phyloP scores from a whole-genome alignment of 768 basidiomycete species.

The Boletales sp. region DNA sequence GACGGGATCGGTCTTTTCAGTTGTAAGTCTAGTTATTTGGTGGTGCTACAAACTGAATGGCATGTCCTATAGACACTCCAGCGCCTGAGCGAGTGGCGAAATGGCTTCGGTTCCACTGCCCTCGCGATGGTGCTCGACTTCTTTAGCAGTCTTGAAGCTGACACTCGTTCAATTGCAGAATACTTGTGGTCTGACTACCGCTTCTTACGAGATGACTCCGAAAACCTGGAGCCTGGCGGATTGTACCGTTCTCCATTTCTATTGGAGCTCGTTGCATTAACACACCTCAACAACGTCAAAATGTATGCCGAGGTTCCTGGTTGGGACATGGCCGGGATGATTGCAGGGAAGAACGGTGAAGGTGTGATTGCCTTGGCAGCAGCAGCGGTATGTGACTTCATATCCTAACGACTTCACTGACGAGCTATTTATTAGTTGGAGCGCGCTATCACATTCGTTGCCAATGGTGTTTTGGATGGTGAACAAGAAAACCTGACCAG shows the following conservation, averaged over 20 bases:
- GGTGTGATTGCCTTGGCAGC: background rate
- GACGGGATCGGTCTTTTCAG: background rate
- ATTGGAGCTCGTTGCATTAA: background rate
- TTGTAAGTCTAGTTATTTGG: slow-evolving; percentile 2
- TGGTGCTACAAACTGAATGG: background rate
- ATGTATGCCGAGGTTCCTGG: background rate
- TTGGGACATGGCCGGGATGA: too few relatives aligned
- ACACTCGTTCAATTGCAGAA: background rate
- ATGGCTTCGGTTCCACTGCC: slow-evolving; percentile 6
- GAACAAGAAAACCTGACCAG: background rate
- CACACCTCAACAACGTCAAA: slow-evolving; percentile 1
- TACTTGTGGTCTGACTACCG: background rate
- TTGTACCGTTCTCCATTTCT: slow-evolving; percentile 2
- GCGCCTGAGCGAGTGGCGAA: slow-evolving; percentile 5
- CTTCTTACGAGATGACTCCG: slow-evolving; percentile 5
- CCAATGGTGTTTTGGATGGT: background rate
- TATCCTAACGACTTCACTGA: background rate
- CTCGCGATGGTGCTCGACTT: slow-evolving; percentile 4
- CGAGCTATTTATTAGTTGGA: slow-evolving; percentile 1
- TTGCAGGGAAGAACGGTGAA: background rate
- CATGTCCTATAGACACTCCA: background rate
- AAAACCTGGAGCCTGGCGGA: background rate
- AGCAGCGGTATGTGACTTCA: slow-evolving; percentile 1
- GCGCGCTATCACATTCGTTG: background rate
- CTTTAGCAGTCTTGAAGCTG: background rate